Evolutionary conservation across 208 protist species (phyloP).

Genomic region (Porcisia hertigi): DNA sequence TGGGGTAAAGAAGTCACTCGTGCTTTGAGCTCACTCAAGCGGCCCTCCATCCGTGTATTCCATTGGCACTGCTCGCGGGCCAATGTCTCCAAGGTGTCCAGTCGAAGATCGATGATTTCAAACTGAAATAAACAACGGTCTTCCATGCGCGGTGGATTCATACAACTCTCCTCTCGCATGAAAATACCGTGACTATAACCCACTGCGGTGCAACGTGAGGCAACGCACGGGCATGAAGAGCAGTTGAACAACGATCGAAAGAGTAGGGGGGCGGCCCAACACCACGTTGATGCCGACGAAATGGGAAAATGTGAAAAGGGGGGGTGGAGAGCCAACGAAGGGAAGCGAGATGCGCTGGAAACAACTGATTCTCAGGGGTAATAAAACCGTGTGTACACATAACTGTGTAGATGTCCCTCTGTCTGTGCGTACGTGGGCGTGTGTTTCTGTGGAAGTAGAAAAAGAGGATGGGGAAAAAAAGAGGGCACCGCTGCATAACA

Average conservation of each 20-base stretch:
- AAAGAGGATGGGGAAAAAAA: not conserved
- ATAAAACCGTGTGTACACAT: too few relatives aligned
- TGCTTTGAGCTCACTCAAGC: constrained; percentile 4
- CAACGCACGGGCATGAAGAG: not conserved
- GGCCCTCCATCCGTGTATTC: constrained; percentile 2
- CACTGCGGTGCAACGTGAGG: not conserved
- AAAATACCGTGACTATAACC: not conserved
- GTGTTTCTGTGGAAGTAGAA: not conserved
- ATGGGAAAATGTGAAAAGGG: not conserved
- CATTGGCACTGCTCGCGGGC: constrained; percentile 15
- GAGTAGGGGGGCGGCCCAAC: not conserved
- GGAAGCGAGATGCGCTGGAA: not conserved
- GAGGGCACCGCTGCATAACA: not conserved
- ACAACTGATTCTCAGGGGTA: not conserved
- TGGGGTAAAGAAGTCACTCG: not conserved
- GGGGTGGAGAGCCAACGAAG: not conserved
- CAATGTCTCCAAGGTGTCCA: constrained; percentile 20
- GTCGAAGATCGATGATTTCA: constrained; percentile 9
- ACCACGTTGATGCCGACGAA: not conserved
- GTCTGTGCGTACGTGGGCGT: not conserved
- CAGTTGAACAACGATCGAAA: not conserved
- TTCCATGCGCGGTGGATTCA: constrained; percentile 1
- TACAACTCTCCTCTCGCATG: not conserved
- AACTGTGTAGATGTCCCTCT: not conserved
- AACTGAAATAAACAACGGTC: constrained; percentile 8